Base-by-base conservation (phyloP, 1,139 yeast genomes). In the Taiozyma sp. region DNA sequence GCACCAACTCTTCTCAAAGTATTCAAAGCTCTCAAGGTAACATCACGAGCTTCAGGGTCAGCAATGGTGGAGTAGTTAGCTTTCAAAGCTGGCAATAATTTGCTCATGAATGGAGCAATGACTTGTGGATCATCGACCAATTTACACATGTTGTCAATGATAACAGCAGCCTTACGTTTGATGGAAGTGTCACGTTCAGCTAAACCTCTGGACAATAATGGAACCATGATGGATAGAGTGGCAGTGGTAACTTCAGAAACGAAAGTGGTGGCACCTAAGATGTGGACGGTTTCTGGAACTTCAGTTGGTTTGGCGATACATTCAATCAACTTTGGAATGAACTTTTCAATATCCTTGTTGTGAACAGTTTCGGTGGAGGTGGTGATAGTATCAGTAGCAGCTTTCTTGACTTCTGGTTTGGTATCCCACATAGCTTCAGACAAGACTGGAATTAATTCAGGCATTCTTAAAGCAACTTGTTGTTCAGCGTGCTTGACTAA, bases 361-460 rank as follows among this genome's bases (percentile, higher is more conserved):
- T 93, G 96, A 68, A 93, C 93, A 69, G 98, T 90, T 74, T 90
- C 95, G 67, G 99, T 93, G 64, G 96, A 85, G 78, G 89, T 88
- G 75, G 91, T 82, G 83, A 93, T 90, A 73, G 98, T 89, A 67
- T 84, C 85, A 67, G 95, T 87, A 63, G 99, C 97, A 70, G 95
- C 96, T 67, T 81, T 84, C 86, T 93, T 93, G 72, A 93, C 98
- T 71, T 93, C 98, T 75, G 83, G 81, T 85, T 93, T 93, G 77
- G 99, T 93, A 76, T 93, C 99, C 99, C 99, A 93, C 98, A 93
- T 93, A 67, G 97, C 88, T 80, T 93, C 99, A 63, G 99, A 93
- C 69, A 93, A 80, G 62, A 87, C 95, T 74, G 99, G 99, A 68
- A 93, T 91, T 75, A 93, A 85, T 80, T 93, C 98, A 68, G 98